A percentile compares a stretch with the other conserved stretches of the same genome.
phyloP scores from a whole-genome alignment of 2,329 filamentous ascomycete genomes.

The Aureobasidium sp. region DNA sequence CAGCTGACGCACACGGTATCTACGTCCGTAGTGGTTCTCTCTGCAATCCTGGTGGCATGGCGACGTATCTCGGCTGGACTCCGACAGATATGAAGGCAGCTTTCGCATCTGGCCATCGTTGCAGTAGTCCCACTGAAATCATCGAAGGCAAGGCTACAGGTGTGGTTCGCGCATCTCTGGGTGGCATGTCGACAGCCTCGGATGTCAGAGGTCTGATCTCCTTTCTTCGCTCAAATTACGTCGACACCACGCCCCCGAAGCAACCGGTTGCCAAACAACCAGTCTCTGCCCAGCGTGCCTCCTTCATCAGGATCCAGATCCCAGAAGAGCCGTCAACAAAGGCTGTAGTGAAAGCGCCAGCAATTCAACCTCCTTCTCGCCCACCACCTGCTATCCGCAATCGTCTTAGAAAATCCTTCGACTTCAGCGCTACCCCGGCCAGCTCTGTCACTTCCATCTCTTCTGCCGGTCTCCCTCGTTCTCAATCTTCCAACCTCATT shows the following conservation, averaged over 20 bases:
- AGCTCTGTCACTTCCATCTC: background rate
- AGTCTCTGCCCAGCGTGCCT: background rate
- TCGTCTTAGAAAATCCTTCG: constrained; percentile 1
- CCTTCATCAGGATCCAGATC: background rate
- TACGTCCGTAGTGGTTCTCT: constrained; percentile 82
- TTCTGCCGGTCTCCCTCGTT: background rate
- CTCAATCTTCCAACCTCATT: background rate
- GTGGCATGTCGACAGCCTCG: constrained; percentile 74
- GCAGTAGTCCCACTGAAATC: constrained; percentile 75
- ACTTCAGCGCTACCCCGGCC: background rate
- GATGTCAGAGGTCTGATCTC: constrained; percentile 66
- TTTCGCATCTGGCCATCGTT: constrained; percentile 77
- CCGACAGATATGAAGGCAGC: constrained; percentile 79
- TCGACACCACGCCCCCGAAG: constrained; percentile 19
- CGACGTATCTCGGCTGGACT: constrained; percentile 62
- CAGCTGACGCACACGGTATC: constrained; percentile 69
- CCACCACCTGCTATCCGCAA: background rate
- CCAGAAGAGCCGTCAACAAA: background rate
- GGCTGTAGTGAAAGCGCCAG: background rate
- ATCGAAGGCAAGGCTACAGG: constrained; percentile 82
- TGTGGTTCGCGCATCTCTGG: constrained; percentile 75
- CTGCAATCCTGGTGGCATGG: constrained; percentile 86
- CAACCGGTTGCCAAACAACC: background rate
- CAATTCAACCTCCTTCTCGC: background rate
- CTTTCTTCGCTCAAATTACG: constrained; percentile 30